A percentile compares a stretch with the other conserved stretches of the same genome.
Evolutionary conservation across 2,329 filamentous ascomycete species (phyloP).

Genomic region (Graphiopsis chlorocephala): DNA sequence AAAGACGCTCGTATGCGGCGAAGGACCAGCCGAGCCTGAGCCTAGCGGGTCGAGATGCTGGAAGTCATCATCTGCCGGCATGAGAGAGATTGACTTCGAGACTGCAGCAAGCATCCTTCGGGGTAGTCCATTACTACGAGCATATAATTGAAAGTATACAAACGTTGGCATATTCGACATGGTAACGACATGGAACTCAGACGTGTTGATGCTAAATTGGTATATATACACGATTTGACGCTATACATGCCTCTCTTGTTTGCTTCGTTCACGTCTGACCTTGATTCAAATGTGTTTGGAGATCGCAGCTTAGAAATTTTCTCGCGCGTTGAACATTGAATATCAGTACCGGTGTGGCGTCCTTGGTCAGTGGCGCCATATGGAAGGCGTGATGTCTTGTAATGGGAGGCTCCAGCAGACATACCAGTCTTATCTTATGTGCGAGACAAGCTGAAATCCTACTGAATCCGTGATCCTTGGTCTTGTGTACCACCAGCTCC

Average conservation of each 20-base stretch:
- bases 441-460: background rate
- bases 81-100: background rate
- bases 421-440: background rate
- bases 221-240: background rate
- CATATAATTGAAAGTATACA: background rate
- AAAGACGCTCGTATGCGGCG: background rate
- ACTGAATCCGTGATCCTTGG: background rate
- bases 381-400: background rate
- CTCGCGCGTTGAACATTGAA: background rate
- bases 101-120: background rate
- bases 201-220: background rate
- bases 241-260: background rate
- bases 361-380: background rate
- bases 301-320: background rate
- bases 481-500: background rate
- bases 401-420: background rate
- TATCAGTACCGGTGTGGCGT: background rate
- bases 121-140: background rate
- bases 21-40: background rate
- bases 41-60: background rate
- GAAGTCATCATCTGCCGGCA: background rate
- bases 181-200: background rate
- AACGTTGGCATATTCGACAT: background rate
- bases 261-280: background rate
- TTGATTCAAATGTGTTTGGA: background rate